Base-by-base conservation (phyloP, 768 basidiomycete species). In the Amanita polypyramis region DNA sequence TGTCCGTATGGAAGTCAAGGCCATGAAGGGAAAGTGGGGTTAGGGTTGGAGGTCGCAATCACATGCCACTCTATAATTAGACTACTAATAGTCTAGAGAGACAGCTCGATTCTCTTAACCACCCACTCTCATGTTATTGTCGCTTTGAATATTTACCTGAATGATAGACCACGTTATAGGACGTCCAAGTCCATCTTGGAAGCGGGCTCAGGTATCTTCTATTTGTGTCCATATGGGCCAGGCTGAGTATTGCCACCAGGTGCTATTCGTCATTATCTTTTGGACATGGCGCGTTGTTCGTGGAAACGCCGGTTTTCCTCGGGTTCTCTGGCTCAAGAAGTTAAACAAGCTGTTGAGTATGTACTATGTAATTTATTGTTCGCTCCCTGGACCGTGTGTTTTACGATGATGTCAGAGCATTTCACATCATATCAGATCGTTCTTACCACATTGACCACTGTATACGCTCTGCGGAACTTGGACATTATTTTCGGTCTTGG, bases 361-460 rank as follows among this genome's bases (percentile, higher is more conserved):
- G 81, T 63, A 67, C 85, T 89, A 60, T 49, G 81, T 63, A 15
- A 33, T 3, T 14, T 52, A 30, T 29, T 17, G 27, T 33, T 35
- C 21, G 9, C 25, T 8, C 17, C 39, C 9, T 43, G 20, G 41
- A 45, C 33, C 34, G 40, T 33, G 32, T 32, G 42, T 17, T 32
- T 54, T 52, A 36, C 23, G 38, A 45, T n/a, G 12, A 49, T 25
- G 34, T 48, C 60, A 91, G 83, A 74, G 59, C 79, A 80, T 17
- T 95, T 91, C 68, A 85, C 93, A 0, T 96, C 96, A n/a, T 99
- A 92, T 85, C 94, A 99, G 60, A 74, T 97, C 56, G 76, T 97
- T 43, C 74, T 91, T 47, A 85, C 79, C 55, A 90, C 92, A 0
- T 66, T 96, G 50, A 96, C 93, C 1, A 64, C 78, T 23, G 70